Evolutionary conservation across 2,329 filamentous ascomycete genomes (phyloP).

Genomic region (Alternaria dauci): DNA sequence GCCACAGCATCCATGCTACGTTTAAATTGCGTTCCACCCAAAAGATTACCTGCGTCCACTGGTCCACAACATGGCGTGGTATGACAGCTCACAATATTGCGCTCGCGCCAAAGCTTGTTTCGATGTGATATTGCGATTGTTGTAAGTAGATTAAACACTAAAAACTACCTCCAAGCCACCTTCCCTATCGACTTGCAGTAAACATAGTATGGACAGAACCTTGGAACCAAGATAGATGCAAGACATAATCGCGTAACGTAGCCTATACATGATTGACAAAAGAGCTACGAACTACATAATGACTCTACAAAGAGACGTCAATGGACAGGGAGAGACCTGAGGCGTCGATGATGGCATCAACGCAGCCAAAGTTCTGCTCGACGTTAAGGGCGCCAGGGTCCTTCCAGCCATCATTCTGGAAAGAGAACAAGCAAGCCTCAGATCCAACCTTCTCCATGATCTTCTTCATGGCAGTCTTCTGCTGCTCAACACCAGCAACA

Average conservation of each 20-base stretch:
- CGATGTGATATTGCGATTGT: neutral
- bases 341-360: constrained; percentile 53
- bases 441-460: constrained; percentile 73
- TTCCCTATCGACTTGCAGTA: constrained; percentile 15
- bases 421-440: constrained; percentile 83
- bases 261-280: constrained; percentile 14
- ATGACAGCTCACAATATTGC: neutral
- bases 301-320: constrained; percentile 8
- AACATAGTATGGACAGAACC: neutral
- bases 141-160: constrained; percentile 22
- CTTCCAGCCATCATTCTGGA: constrained; percentile 85
- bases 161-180: constrained; percentile 23
- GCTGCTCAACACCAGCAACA: constrained; percentile 71
- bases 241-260: neutral
- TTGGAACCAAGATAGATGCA: neutral
- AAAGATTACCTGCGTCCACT: neutral
- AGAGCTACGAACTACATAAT: constrained; percentile 7
- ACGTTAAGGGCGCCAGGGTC: constrained; percentile 70
- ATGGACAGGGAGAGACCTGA: neutral
- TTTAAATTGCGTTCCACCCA: neutral
- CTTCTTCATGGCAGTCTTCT: constrained; percentile 74
- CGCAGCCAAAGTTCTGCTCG: constrained; percentile 82
- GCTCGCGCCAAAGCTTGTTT: constrained; percentile 1
- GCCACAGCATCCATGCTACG: neutral
- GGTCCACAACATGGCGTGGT: neutral